Evolutionary conservation across 768 basidiomycete genomes (phyloP), one percentile per base, ranked within the genome.

Genomic region (Goffeauzyma gilvescens): DNA sequence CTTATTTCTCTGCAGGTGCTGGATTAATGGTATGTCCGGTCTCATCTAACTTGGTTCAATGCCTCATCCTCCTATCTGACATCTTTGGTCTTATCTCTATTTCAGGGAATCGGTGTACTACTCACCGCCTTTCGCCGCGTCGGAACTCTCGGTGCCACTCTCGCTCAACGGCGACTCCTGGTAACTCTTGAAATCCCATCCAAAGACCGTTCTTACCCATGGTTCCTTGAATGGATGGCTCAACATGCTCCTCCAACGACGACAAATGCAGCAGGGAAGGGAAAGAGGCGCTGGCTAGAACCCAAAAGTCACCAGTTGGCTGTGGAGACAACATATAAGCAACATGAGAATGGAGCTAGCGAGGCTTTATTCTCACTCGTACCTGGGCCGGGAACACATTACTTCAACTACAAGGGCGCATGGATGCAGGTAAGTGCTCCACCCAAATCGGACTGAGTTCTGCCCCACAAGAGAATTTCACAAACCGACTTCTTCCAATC

Each of bases 141-240:
- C 38, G 55, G 76, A 6, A 69, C 78, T 5, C 64, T 81, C 15
- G 80, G 76, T 21, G 72, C 79, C 5, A 75, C 72, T 6, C 72
- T 81, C 30, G 75, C 89, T 40, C 84, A 80, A 37, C 72, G 93
- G 24, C 76, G 90, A 30, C 72, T 98, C 69, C 77, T 96, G 40
- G 87, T 96, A 27, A 79, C 85, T 12, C 73, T 96, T 40, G 93
- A 98, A 67, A 85, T 98, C 53, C 85, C 82, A 48, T 90, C 87
- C 59, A 87, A 85, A 58, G 93, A 98, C 63, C 79, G 74, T 27
- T 71, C 89, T 7, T 96, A 96, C 62, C 80, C 84, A 34, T 96
- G 93, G 87, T 89, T 96, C 63, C 75, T 98, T 31, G 69, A 79
- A 38, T 98, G 93, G 90, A 83, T 96, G 81, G 75, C 86, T 6